Evolutionary conservation across 331 rosid genomes (phyloP).

Genomic region (Acacia pycnantha): DNA sequence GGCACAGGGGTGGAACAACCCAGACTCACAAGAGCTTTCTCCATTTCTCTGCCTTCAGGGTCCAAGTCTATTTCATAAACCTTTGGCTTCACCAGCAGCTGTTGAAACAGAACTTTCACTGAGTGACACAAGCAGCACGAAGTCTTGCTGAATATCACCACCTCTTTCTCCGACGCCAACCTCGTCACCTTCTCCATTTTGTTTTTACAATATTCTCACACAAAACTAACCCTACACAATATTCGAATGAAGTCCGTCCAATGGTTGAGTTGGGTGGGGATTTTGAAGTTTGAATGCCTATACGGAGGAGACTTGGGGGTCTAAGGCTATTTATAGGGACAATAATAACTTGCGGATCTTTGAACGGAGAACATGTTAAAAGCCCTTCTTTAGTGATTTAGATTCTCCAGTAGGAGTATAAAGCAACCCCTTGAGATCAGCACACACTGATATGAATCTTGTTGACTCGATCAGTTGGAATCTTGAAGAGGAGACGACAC

Average conservation of each 20-base stretch:
- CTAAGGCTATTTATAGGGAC: conserved; percentile 76
- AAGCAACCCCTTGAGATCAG: conserved; percentile 38
- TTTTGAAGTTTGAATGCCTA: conserved; percentile 22
- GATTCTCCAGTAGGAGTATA: conserved; percentile 56
- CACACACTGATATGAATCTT: conserved; percentile 31
- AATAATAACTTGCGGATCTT: conserved; percentile 34
- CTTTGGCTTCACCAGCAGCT: conserved; percentile 59
- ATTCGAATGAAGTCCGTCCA: conserved; percentile 50
- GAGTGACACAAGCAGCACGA: conserved; percentile 92
- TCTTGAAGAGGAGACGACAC: neutral
- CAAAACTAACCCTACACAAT: neutral
- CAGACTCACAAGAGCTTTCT: conserved; percentile 71
- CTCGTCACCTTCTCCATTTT: conserved; percentile 79
- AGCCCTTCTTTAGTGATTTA: conserved; percentile 41
- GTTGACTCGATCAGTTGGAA: conserved; percentile 49
- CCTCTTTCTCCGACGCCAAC: conserved; percentile 77
- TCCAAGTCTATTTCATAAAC: conserved; percentile 82
- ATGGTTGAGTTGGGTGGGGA: conserved; percentile 34
- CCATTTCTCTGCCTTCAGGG: conserved; percentile 89
- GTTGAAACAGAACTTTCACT: conserved; percentile 69
- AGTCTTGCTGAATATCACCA: conserved; percentile 93
- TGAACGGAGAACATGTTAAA: conserved; percentile 57
- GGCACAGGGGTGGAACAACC: conserved; percentile 78
- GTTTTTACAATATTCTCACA: conserved; percentile 19
- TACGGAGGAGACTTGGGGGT: conserved; percentile 37